Base-by-base conservation (phyloP, 225 moss, liverwort and hornwort species). In the Polytrichum commune region DNA sequence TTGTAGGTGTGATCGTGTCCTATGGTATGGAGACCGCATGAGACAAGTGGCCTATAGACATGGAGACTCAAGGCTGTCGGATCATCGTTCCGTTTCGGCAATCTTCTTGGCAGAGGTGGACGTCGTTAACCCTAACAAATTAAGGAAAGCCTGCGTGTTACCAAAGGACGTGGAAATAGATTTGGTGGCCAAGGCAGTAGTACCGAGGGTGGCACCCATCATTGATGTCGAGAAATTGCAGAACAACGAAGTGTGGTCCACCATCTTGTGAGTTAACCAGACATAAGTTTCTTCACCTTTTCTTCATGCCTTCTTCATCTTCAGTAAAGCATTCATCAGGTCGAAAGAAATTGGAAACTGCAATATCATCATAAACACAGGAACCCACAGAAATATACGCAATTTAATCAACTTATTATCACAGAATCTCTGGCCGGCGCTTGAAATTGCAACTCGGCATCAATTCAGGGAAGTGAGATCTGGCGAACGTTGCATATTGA, bases 1-100 rank as follows among this genome's bases (percentile, higher is more conserved):
- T 1, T 63, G 38, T 27, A 86, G 80, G 86, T 87, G 87, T 54
- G 84, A 87, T 20, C 84, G 81, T 29, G 83, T 87, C 2, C 71
- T 87, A 26, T 84, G 81, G 87, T 69, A 64, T 5, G 76, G 81
- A 29, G 54, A 70, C 6, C 81, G 84, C 0, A 66, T 84, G 13
- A 72, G 76, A 20, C 78, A 77, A 66, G 3, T 84, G 57, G 62
- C 65, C 1, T 84, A 87, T 3, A 33, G 0, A 0, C 18, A 61
- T 0, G 54, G 72, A 4, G 77, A 79, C 6, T 76, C 27, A 0
- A 65, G 23, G 22, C 62, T 87, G 5, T 84, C 84, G 0, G 75
- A 87, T n/a, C 87, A 87, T 8, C 79, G 76, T 0, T 22, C 76
- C 1, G 74, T 87, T 2, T 75, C 57, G 0, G 77, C 79, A 0